phyloP scores from a whole-genome alignment of 2,329 filamentous ascomycete species.

The Alternaria conjuncta region DNA sequence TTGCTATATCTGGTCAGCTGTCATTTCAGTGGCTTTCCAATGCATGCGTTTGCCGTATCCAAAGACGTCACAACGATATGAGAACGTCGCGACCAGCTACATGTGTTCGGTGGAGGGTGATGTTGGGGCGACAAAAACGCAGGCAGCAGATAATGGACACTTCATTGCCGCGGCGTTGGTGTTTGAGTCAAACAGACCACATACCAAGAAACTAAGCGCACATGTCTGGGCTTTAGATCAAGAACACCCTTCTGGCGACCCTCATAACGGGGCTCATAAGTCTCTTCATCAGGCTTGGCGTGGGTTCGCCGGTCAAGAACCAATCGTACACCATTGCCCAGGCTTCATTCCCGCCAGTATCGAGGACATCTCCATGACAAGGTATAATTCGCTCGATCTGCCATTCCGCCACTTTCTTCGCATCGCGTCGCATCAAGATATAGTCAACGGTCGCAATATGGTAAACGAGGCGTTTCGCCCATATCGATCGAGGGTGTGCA shows the following conservation, averaged over 20 bases:
- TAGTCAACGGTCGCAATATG: conserved; percentile 20
- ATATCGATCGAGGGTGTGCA: conserved; percentile 20
- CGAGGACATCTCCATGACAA: conserved; percentile 21
- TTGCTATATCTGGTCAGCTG: not conserved
- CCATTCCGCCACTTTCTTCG: conserved; percentile 20
- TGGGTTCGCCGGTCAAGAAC: conserved; percentile 9
- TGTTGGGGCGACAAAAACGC: not conserved
- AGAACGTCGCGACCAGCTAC: not conserved
- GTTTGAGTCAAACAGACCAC: not conserved
- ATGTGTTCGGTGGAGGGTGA: not conserved
- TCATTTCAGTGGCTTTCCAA: not conserved
- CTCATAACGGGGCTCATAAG: conserved; percentile 9
- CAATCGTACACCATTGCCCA: conserved; percentile 20
- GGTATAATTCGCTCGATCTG: conserved; percentile 18
- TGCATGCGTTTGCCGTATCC: not conserved
- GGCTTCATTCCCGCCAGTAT: conserved; percentile 1
- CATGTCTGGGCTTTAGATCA: conserved; percentile 3
- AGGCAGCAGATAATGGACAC: not conserved
- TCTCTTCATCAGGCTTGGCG: not conserved
- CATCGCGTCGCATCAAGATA: conserved; percentile 18
- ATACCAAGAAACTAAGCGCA: not conserved
- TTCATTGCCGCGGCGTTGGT: not conserved
- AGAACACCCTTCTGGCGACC: conserved; percentile 14
- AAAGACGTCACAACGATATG: not conserved
- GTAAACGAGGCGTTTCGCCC: conserved; percentile 19